phyloP scores from a whole-genome alignment of 805 yeast species.

The Phaffomyces thermotolerans region DNA sequence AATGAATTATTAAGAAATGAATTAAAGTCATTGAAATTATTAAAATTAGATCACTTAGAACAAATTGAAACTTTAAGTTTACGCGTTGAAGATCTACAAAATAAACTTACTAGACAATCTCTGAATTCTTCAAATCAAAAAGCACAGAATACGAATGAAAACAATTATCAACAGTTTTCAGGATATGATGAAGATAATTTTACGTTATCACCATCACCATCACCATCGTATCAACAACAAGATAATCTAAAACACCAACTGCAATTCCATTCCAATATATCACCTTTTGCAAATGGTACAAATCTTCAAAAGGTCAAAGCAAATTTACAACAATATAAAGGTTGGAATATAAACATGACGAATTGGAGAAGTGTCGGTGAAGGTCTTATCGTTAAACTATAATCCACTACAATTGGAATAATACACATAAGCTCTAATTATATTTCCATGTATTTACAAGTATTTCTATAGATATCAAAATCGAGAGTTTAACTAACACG shows the following conservation, averaged over 20 bases:
- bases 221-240: slow-evolving; percentile 17
- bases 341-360: slow-evolving; percentile 84
- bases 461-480: not conserved
- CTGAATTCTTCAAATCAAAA: slow-evolving; percentile 15
- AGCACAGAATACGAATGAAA: slow-evolving; percentile 2
- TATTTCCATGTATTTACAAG: slow-evolving; percentile 4
- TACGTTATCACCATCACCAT: slow-evolving; percentile 19
- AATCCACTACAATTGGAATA: not conserved
- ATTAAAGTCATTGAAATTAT: slow-evolving; percentile 29
- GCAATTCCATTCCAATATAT: slow-evolving; percentile 8
- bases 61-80: slow-evolving; percentile 26
- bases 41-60: slow-evolving; percentile 30
- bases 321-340: slow-evolving; percentile 64
- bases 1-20: slow-evolving; percentile 30
- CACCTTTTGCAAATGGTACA: slow-evolving; percentile 12
- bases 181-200: slow-evolving; percentile 16
- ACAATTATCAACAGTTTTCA: slow-evolving; percentile 12
- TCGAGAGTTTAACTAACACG: slow-evolving; percentile 44
- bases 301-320: slow-evolving; percentile 47
- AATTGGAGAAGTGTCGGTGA: slow-evolving; percentile 67
- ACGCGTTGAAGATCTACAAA: slow-evolving; percentile 21
- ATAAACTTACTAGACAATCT: slow-evolving; percentile 14
- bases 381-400: slow-evolving; percentile 52
- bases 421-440: too few relatives aligned
- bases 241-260: slow-evolving; percentile 1